These are phyloP conservation scores for Dactylellina sp. DNA, from an alignment of 2,329 filamentous ascomycete species.

Conservation along the genomic window DNA sequence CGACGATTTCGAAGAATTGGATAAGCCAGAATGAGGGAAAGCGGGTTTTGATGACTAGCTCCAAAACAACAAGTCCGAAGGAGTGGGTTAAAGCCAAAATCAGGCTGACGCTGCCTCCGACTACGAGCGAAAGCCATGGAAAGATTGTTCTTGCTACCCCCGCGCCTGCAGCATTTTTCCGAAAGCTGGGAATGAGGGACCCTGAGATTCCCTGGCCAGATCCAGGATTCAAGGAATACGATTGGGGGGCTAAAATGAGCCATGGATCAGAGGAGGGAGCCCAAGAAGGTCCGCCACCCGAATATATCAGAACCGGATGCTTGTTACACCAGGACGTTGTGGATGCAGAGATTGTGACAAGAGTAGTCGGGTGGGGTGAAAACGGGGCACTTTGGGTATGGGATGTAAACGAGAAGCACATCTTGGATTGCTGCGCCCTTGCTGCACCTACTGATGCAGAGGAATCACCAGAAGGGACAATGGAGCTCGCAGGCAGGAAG, in stretches of 20 bases:
- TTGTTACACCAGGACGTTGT: constrained; percentile 23
- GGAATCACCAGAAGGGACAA: neutral
- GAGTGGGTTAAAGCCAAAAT: constrained; percentile 27
- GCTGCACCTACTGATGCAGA: neutral
- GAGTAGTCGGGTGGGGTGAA: constrained; percentile 34
- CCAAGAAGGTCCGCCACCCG: neutral
- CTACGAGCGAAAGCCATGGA: neutral
- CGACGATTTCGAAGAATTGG: constrained; percentile 30
- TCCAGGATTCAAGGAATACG: constrained; percentile 25
- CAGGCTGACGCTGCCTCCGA: constrained; percentile 26
- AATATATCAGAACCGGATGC: constrained; percentile 34
- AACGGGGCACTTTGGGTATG: constrained; percentile 46
- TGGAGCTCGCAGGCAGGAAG: constrained; percentile 27
- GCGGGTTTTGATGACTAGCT: constrained; percentile 27
- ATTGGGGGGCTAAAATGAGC: constrained; percentile 12
- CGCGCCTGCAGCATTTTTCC: constrained; percentile 38
- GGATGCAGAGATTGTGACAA: constrained; percentile 39
- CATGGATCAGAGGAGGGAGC: neutral
- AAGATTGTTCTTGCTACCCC: constrained; percentile 25
- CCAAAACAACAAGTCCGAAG: constrained; percentile 13
- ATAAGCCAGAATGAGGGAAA: constrained; percentile 16
- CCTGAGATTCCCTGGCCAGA: constrained; percentile 46
- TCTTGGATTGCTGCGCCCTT: constrained; percentile 22
- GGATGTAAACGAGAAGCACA: constrained; percentile 45
- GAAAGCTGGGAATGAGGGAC: constrained; percentile 31